Percentiles rank a stretch among this genome's conserved stretches.
phyloP scores from a whole-genome alignment of 2,329 filamentous ascomycete species.

The Lachnellula suecica region DNA sequence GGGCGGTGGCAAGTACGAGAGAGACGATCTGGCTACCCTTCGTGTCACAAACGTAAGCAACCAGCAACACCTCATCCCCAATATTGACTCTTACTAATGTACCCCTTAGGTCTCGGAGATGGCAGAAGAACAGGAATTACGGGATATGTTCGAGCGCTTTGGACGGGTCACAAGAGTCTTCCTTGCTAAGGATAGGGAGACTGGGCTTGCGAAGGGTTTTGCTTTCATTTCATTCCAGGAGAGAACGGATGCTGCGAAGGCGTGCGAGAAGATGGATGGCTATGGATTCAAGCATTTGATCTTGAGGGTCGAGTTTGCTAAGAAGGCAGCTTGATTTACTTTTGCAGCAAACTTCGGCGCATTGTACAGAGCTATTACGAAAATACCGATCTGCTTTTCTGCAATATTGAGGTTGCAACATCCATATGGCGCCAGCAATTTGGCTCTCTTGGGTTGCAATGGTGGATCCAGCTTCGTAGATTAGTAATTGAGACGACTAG shows the following conservation, averaged over 20 bases:
- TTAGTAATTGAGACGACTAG: too few species aligned
- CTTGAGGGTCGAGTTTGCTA: constrained; percentile 83
- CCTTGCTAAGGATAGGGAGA: constrained; percentile 96
- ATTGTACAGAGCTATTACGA: not conserved
- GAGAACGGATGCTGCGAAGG: constrained; percentile 82
- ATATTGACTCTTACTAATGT: constrained; percentile 16
- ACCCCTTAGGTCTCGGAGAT: constrained; percentile 80
- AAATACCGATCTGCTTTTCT: not conserved
- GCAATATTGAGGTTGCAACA: not conserved
- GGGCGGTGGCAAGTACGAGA: constrained; percentile 83
- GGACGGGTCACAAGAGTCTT: constrained; percentile 97
- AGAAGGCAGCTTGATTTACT: constrained; percentile 53
- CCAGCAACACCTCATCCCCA: not conserved
- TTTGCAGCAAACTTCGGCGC: constrained; percentile 3
- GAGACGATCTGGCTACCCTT: constrained; percentile 94
- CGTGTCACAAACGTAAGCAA: constrained; percentile 91
- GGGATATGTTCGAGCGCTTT: constrained; percentile 97
- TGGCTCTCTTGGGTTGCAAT: too few species aligned
- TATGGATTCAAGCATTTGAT: constrained; percentile 88
- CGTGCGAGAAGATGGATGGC: constrained; percentile 97
- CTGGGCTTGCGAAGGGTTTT: constrained; percentile 94
- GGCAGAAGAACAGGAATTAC: constrained; percentile 92
- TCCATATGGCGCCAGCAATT: not conserved
- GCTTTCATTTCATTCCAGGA: constrained; percentile 98
- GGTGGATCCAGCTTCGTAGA: not conserved